Evolutionary conservation across 805 yeast species (phyloP), one percentile per base, ranked within the genome.

Genomic region (Candida boidinii): DNA sequence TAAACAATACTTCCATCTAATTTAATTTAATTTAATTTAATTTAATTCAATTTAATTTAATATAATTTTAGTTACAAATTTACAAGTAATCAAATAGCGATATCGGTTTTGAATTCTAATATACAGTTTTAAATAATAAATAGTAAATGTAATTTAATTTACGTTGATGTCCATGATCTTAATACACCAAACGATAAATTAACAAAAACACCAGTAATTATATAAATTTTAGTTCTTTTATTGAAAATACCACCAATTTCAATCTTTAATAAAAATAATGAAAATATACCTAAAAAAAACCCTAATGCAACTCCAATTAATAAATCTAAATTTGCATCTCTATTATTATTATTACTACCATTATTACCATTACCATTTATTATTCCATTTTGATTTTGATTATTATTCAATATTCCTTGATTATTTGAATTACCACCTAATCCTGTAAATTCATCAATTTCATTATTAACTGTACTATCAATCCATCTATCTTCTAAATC

Each of bases 401-500:
- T n/a, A n/a, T n/a, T n/a, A n/a, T n/a, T n/a, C n/a, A n/a, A 16
- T n/a, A 4, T 20, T 15, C 4, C 32, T 18, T 3, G 26, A n/a
- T 14, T 22, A 10, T n/a, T 10, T n/a, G 24, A 10, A 22, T 10
- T n/a, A 11, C 24, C 24, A 11, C 23, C 22, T 8, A 23, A 27
- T 12, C 27, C 23, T 23, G 65, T 63, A 25, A 66, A 63, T 30
- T 62, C 69, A 31, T 64, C 70, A 33, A 66, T 67, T 34, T 64
- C 69, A 33, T 68, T 71, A 35, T 68, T 68, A 4, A 73, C 82
- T 1, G 86, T 80, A 30, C 79, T 75, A 43, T 86, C 92, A 39
- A 86, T 81, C 95, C 95, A 87, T 36, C 84, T 66, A 43, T 86
- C 95, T 50, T 86, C 95, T 37, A 85, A 53, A 41, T 78, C 79